Conservation (phyloP, 2,329 filamentous ascomycete genomes). For the Arthrobotrys megalospora region DNA sequence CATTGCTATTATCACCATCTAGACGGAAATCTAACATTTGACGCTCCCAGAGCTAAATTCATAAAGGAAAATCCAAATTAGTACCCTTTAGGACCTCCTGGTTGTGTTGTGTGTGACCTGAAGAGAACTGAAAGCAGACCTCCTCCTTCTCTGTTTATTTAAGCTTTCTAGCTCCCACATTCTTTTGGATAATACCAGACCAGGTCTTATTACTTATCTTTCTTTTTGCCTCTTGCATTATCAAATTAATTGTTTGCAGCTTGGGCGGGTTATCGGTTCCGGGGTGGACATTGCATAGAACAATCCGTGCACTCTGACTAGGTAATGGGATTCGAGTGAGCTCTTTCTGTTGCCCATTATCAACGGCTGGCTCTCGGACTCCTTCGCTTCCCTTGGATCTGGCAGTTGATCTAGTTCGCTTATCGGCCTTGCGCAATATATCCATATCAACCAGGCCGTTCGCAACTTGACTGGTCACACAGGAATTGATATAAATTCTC, state of each 20-base stretch:
- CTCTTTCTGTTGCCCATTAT: slow-evolving; percentile 42
- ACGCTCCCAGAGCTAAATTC: slow-evolving; percentile 43
- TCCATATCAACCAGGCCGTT: slow-evolving; percentile 42
- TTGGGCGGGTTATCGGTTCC: slow-evolving; percentile 35
- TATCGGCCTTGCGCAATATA: slow-evolving; percentile 61
- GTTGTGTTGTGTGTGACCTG: slow-evolving; percentile 61
- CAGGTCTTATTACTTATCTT: slow-evolving; percentile 47
- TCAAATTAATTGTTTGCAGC: slow-evolving; percentile 43
- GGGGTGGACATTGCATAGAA: slow-evolving; percentile 24
- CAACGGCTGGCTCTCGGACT: slow-evolving; percentile 56
- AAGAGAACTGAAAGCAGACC: slow-evolving; percentile 12
- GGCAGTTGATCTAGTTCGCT: slow-evolving; percentile 61
- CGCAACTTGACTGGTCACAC: slow-evolving; percentile 27
- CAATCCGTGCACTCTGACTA: slow-evolving; percentile 39
- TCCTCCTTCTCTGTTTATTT: slow-evolving; percentile 51
- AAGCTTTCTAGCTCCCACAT: slow-evolving; percentile 59
- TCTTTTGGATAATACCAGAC: slow-evolving; percentile 47
- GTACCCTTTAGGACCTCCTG: slow-evolving; percentile 46
- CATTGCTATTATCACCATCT: slow-evolving; percentile 57
- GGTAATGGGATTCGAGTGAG: slow-evolving; percentile 29
- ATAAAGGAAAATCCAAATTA: slow-evolving; percentile 45
- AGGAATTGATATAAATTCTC: slow-evolving; percentile 19
- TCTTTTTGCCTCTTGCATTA: slow-evolving; percentile 37
- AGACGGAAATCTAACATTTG: slow-evolving; percentile 47
- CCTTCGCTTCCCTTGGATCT: slow-evolving; percentile 61